Evolutionary conservation across 2,329 filamentous ascomycete species (phyloP), one percentile per base, ranked within the genome.

Genomic region (Colletotrichum salicis): DNA sequence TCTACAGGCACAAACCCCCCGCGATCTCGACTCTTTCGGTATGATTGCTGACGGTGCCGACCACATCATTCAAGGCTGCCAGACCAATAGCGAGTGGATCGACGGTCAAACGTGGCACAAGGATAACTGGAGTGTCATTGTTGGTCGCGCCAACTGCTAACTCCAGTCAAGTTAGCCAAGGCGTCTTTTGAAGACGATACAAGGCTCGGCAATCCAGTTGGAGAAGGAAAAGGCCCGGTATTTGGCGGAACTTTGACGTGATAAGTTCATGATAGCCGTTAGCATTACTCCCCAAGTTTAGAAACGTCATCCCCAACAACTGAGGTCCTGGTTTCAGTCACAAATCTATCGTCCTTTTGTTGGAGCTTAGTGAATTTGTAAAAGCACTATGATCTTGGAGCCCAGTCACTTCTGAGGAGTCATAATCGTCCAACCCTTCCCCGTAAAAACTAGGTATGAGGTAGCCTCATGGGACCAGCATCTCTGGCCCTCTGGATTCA

Each of bases 41-140:
- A n/a, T 31, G 19, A 63, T 69, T 54, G 66, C 59, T 37, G 54
- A 69, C 41, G 59, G 66, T 37, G 59, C 66, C 15, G 59, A 69
- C 27, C 27, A 13, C 29, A 69, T 69, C n/a, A 29, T 41, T 15
- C 22, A 57, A 35, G 10, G 7, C 19, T 58, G 56, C 35, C 33
- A 58, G 10, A 24, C 2, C 13, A 33, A 33, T 24, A 15, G 35
- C 15, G 22, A 54, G 19, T 24, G 41, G n/a, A 24, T 29, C 15
- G 33, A 33, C 51, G 65, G 65, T 59, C 65, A 61, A 11, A 54
- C 52, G 24, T 61, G 55, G 22, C 45, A 68, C 15, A 33, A 61
- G 12, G 37, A 31, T 10, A 31, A 63, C 51, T 68, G 65, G 58
- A 68, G 52, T 35, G 59, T 60, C 45, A 45, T 62, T 2, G 33